These are phyloP conservation scores for Dispira parvispora DNA, from an alignment of 192 early-diverging fungal species.

Conservation along the genomic window DNA sequence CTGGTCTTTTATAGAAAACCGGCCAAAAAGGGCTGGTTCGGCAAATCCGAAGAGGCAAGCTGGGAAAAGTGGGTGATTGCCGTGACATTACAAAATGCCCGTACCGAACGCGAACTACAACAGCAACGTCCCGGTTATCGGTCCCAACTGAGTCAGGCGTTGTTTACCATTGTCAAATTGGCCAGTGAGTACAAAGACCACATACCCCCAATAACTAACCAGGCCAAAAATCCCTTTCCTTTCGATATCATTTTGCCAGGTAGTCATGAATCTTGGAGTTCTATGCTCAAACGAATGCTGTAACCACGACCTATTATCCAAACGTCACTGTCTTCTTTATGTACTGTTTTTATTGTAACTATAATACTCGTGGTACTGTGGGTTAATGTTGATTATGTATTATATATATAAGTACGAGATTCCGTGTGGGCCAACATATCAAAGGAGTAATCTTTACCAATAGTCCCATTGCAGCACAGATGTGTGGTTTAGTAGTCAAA, in stretches of 20 bases:
- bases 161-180: conserved; percentile 32
- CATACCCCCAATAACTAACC: conserved; percentile 42
- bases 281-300: conserved; percentile 34
- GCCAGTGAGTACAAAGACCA: conserved; percentile 47
- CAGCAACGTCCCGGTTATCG: conserved; percentile 26
- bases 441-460: too few species aligned
- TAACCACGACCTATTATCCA: neutral
- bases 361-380: too few species aligned
- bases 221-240: conserved; percentile 39
- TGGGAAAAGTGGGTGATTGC: conserved; percentile 48
- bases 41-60: conserved; percentile 33
- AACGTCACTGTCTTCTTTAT: too few species aligned
- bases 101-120: conserved; percentile 30
- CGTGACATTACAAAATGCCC: conserved; percentile 25
- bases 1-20: conserved; percentile 43
- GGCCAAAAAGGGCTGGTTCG: conserved; percentile 40
- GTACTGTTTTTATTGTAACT: too few species aligned
- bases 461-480: too few species aligned
- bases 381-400: too few species aligned
- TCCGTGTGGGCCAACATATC: too few species aligned
- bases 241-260: conserved; percentile 35
- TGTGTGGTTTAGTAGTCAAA: too few species aligned
- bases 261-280: conserved; percentile 31
- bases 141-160: conserved; percentile 24
- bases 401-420: too few species aligned